phyloP scores from a whole-genome alignment of 2,329 filamentous ascomycete species.

The Bipolaris cookei region DNA sequence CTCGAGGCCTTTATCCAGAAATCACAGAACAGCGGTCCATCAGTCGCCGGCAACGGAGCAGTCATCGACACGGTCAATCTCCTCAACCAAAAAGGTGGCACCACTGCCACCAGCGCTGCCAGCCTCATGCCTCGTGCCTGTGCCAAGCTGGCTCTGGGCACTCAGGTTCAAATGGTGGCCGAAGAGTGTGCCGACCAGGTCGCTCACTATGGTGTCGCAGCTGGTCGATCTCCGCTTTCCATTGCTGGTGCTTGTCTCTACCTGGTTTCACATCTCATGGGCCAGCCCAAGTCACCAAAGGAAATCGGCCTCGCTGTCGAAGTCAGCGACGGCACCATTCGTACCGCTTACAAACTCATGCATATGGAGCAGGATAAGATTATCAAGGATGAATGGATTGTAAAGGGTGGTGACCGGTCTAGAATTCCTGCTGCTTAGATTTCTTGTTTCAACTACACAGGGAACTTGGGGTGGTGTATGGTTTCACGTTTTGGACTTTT shows the following conservation, averaged over 20 bases:
- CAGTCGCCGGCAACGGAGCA: constrained; percentile 47
- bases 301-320: constrained; percentile 84
- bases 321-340: constrained; percentile 96
- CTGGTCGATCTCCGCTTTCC: constrained; percentile 90
- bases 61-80: constrained; percentile 64
- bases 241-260: constrained; percentile 96
- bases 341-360: constrained; percentile 90
- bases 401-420: constrained; percentile 72
- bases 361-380: constrained; percentile 76
- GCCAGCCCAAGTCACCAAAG: constrained; percentile 77
- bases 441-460: neutral
- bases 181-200: constrained; percentile 79
- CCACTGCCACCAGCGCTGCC: constrained; percentile 77
- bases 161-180: constrained; percentile 79
- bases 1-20: constrained; percentile 86
- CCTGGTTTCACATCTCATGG: constrained; percentile 89
- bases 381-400: constrained; percentile 76
- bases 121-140: constrained; percentile 91
- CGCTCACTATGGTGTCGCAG: constrained; percentile 77
- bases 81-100: constrained; percentile 60
- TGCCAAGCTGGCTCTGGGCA: constrained; percentile 77
- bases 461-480: neutral
- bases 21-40: constrained; percentile 51
- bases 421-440: constrained; percentile 63
- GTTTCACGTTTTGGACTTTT: neutral